Evolutionary conservation across 148 eudicot species (phyloP).

Genomic region (Dysphania ambrosioides): DNA sequence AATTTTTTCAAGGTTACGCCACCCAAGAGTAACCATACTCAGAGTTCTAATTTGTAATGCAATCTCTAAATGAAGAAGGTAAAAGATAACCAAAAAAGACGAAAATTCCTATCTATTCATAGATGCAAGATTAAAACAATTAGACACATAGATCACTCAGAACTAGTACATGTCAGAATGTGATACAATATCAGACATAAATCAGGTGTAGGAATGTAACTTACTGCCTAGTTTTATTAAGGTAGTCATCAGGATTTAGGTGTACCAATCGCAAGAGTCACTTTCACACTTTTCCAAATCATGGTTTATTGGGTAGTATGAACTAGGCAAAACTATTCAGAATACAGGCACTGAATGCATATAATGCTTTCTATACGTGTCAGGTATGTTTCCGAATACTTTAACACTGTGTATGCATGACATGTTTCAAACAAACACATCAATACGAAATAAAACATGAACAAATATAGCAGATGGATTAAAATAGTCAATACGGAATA

Average conservation of each 20-base stretch:
- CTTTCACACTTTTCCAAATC: not conserved
- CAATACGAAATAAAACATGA: not conserved
- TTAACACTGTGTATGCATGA: not conserved
- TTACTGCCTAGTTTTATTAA: not conserved
- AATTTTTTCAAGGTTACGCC: not conserved
- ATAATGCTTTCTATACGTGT: not conserved
- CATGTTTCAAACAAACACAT: not conserved
- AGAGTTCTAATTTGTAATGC: not conserved
- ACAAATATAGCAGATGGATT: not conserved
- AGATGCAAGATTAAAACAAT: not conserved
- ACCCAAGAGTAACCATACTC: not conserved
- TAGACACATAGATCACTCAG: not conserved
- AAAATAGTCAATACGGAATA: conserved; percentile 11
- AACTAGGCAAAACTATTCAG: not conserved
- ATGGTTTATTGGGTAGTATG: not conserved
- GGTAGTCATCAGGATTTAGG: not conserved
- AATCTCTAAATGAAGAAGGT: not conserved
- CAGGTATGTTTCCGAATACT: not conserved
- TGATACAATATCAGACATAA: not conserved
- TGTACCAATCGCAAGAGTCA: too few species aligned
- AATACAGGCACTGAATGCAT: not conserved
- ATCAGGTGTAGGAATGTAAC: not conserved
- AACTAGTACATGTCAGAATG: not conserved
- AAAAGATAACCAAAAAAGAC: not conserved
- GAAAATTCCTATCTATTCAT: not conserved